Conservation (phyloP, 805 yeast genomes). For the Ogataea pignaliae region DNA sequence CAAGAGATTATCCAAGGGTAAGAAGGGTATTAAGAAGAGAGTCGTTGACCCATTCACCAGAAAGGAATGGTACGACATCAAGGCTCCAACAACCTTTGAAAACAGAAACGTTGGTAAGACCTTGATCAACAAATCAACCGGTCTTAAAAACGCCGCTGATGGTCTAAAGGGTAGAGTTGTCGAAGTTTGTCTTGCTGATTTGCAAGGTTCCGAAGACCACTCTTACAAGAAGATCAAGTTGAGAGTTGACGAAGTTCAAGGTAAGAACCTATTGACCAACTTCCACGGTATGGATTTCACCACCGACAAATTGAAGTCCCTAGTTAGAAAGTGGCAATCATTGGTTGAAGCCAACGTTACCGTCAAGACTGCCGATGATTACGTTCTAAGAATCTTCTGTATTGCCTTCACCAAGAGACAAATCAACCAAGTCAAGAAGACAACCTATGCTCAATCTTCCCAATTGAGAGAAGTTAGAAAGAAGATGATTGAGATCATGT, state of each 20-base stretch:
- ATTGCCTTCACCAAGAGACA: conserved; percentile 98
- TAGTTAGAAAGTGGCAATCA: conserved; percentile 99
- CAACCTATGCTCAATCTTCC: conserved; percentile 96
- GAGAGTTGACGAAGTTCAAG: conserved; percentile 99
- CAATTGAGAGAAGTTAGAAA: conserved; percentile 97
- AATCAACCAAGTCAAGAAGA: conserved; percentile 95
- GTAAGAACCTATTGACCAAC: conserved; percentile 97
- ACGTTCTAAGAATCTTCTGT: conserved; percentile 93
- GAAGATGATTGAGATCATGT: conserved; percentile 93
- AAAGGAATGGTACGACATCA: conserved; percentile 98
- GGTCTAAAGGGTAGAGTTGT: conserved; percentile 97
- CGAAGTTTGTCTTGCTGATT: conserved; percentile 93
- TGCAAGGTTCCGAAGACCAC: conserved; percentile 98
- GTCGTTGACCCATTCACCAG: conserved; percentile 99
- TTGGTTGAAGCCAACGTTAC: conserved; percentile 97
- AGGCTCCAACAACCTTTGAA: conserved; percentile 98
- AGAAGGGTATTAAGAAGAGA: conserved; percentile 99
- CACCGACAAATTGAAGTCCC: conserved; percentile 93
- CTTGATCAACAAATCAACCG: conserved; percentile 95
- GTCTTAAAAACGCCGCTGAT: conserved; percentile 96
- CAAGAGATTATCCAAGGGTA: conserved; percentile 82
- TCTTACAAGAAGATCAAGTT: conserved; percentile 95
- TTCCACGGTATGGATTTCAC: conserved; percentile 99
- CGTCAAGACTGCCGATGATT: conserved; percentile 96
- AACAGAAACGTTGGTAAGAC: conserved; percentile 99